Evolutionary conservation across 179 eudicot genomes (phyloP), one percentile per base, ranked within the genome.

Genomic region (Amaranthus tricolor): DNA sequence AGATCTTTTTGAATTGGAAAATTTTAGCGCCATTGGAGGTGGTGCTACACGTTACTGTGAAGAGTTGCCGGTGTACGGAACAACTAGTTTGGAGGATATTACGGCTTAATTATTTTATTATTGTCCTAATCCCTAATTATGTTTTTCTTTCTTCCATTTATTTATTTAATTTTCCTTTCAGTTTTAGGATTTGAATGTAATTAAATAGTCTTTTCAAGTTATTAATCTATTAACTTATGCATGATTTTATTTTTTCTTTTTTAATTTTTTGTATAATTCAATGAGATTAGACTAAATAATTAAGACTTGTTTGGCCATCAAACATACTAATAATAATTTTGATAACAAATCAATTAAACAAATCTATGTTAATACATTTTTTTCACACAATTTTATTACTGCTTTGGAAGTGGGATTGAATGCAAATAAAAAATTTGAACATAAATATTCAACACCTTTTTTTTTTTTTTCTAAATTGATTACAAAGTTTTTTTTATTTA

Each of bases 11-110:
- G 98, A 93, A 82, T 75, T 92, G 62, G 92, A 89, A 48, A 91
- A 85, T 73, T 74, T 88, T 14, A 84, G 84, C 15, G 77, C 79
- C 2, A 76, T 83, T 51, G 87, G 40, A 31, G 40, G 40, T 4
- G 40, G 84, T 69, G 82, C 72, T 56, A 68, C 69, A 21, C 75
- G 79, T 0, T 84, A 77, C 53, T 70, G 65, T 10, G 89, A 86
- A 71, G 98, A 91, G 83, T 78, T 93, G 77, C 98, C 98, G n/a
- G 94, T 93, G 74, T 93, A 88, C 80, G 98, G 89, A 52, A 88
- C 94, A 7, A 93, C 96, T 12, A 85, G 77, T 67, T 79, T 89
- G 77, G 80, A 81, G 72, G 84, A 75, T 21, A 73, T 76, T 75
- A 79, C 54, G 79, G 88, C 64, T 72, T 78, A 63, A 57, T 82